A percentile compares a stretch with the other conserved stretches of the same genome.
Evolutionary conservation across 2,329 filamentous ascomycete species (phyloP).

Genomic region (Aspergillus eucalypticola): DNA sequence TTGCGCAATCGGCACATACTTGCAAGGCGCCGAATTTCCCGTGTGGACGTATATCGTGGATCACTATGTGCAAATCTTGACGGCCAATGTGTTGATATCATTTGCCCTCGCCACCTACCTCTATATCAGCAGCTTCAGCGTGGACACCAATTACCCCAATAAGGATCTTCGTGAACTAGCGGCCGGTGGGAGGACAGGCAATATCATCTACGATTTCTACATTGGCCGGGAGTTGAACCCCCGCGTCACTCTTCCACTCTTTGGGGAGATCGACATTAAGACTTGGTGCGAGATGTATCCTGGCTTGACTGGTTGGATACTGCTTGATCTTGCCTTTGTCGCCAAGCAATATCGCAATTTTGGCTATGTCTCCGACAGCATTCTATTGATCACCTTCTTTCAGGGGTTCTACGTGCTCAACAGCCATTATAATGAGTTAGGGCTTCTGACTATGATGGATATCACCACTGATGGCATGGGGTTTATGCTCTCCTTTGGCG

Average conservation of each 20-base stretch:
- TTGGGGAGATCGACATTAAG: conserved; percentile 75
- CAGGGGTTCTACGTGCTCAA: conserved; percentile 81
- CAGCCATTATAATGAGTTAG: conserved; percentile 77
- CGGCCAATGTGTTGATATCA: conserved; percentile 74
- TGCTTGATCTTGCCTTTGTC: conserved; percentile 77
- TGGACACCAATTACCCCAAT: conserved; percentile 61
- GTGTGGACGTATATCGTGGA: conserved; percentile 89
- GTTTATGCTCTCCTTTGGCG: conserved; percentile 88
- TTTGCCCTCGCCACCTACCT: conserved; percentile 71
- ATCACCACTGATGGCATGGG: conserved; percentile 88
- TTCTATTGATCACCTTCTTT: conserved; percentile 71
- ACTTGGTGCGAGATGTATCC: conserved; percentile 82
- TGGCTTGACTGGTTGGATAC: conserved; percentile 80
- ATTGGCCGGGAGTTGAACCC: conserved; percentile 93
- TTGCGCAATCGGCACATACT: conserved; percentile 68
- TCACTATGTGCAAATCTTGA: conserved; percentile 81
- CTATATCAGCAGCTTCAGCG: conserved; percentile 76
- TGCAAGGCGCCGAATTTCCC: conserved; percentile 74
- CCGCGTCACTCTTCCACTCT: conserved; percentile 61
- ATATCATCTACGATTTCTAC: conserved; percentile 88
- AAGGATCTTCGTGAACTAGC: conserved; percentile 72
- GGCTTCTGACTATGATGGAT: conserved; percentile 87
- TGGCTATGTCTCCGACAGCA: conserved; percentile 79
- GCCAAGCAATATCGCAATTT: conserved; percentile 82
- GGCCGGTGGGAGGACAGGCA: conserved; percentile 74